Percentiles rank a stretch among this genome's conserved stretches.
These are phyloP conservation scores for Eucalyptus lansdowneana DNA, from an alignment of 345 rosid genomes.

Conservation along the genomic window DNA sequence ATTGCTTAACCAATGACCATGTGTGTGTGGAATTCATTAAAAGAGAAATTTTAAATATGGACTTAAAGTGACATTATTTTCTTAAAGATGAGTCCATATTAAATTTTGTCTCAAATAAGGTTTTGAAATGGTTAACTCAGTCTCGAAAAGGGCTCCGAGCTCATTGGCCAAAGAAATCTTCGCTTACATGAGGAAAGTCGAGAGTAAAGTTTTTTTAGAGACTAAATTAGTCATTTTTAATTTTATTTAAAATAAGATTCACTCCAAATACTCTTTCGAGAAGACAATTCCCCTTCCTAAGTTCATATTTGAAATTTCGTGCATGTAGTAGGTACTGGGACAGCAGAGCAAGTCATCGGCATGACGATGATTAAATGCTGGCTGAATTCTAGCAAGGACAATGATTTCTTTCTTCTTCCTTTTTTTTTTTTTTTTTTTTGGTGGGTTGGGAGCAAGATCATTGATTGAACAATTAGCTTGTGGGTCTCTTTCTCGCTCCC, in stretches of 20 bases:
- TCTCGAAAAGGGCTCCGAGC: rapidly evolving
- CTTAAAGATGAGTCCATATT: neutral
- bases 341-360: neutral
- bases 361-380: neutral
- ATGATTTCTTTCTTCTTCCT: no score
- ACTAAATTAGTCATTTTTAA: neutral
- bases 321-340: neutral
- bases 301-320: neutral
- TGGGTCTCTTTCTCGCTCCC: neutral
- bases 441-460: neutral
- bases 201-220: neutral
- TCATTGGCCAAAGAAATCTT: neutral
- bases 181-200: neutral
- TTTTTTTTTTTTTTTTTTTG: no score
- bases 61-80: neutral
- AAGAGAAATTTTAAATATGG: neutral
- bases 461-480: neutral
- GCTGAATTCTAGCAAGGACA: neutral
- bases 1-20: neutral
- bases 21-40: neutral
- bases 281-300: neutral
- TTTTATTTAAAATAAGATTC: neutral
- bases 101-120: neutral
- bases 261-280: no score
- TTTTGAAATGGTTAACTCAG: neutral